Base-by-base conservation (phyloP, 257 asterid genomes). In the Avicennia marina region DNA sequence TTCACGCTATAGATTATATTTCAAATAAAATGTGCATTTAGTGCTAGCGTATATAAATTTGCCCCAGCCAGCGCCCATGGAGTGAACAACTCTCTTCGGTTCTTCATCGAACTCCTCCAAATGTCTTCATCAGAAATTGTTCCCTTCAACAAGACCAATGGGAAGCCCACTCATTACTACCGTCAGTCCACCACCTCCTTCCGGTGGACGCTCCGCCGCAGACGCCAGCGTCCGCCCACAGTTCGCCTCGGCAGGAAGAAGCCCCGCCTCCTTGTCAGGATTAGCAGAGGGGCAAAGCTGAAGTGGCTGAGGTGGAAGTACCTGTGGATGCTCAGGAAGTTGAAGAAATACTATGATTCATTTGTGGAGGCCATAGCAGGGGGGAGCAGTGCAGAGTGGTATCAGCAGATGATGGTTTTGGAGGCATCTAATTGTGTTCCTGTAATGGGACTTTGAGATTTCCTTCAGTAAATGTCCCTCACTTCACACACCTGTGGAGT, bases 361-460 rank as follows among this genome's bases (percentile, higher is more conserved):
- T 4, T 76, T 0, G 43, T 77, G 46, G 68, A 73, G 49, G 97
- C 83, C 4, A 5, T 86, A 41, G 29, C 62, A 75, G 13, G 62
- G 71, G 24, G 38, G 81, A 13, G n/a, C n/a, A n/a, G n/a, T n/a
- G n/a, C 79, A 1, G 80, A 81, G 49, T 43, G 85, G 1, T 81
- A 68, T 63, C 94, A 83, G 0, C 91, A 83, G 52, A 73, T 83
- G 24, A 12, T 86, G 41, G 43, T 81, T 13, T 44, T 81, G 24
- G 95, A 86, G 56, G 68, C 87, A 16, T 86, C 94, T 6, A 78
- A 81, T 8, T 85, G 87, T 0, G 60, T 89, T 47, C 94, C 97
- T 0, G 95, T 81, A 2, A 71, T 83, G 94, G 94, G 94, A 3
- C 66, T 86, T 2, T 44, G 33, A 29, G 7, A 2, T n/a, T n/a